These are phyloP conservation scores for Amanita rimosa DNA, from an alignment of 768 basidiomycete genomes.

Conservation along the genomic window DNA sequence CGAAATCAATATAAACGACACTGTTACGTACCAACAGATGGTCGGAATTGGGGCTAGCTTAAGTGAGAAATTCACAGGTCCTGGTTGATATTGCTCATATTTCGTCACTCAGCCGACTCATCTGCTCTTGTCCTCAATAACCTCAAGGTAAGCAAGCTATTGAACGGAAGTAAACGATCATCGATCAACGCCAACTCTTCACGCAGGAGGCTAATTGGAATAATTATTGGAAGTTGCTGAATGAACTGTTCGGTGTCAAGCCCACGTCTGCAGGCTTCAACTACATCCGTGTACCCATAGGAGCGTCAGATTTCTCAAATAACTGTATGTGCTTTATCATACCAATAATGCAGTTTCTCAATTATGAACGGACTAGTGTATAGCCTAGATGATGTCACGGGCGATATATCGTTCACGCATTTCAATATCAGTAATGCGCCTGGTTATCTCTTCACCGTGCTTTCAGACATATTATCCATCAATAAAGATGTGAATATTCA, in stretches of 20 bases:
- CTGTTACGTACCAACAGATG: constrained; percentile 44
- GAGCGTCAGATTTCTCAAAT: constrained; percentile 65
- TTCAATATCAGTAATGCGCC: constrained; percentile 54
- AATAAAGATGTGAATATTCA: constrained; percentile 45
- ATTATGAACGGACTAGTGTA: constrained; percentile 29
- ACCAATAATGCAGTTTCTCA: neutral
- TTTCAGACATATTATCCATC: constrained; percentile 51
- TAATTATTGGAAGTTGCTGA: constrained; percentile 49
- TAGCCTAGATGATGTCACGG: constrained; percentile 51
- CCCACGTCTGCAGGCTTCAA: constrained; percentile 60
- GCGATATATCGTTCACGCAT: constrained; percentile 43
- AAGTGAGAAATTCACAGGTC: constrained; percentile 32
- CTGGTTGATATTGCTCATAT: neutral
- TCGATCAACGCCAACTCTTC: neutral
- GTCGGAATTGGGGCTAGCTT: constrained; percentile 57
- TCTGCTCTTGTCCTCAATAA: constrained; percentile 50
- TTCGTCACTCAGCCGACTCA: constrained; percentile 45
- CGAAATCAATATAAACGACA: constrained; percentile 51
- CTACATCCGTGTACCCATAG: constrained; percentile 59
- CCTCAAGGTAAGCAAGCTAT: constrained; percentile 40
- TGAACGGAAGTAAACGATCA: neutral
- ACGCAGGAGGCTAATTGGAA: constrained; percentile 34
- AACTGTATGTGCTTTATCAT: constrained; percentile 20
- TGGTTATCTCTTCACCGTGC: constrained; percentile 48
- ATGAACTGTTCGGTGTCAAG: constrained; percentile 48